These are phyloP conservation scores for Penicillium nucicola DNA, from an alignment of 495 filamentous ascomycete genomes.

Conservation along the genomic window DNA sequence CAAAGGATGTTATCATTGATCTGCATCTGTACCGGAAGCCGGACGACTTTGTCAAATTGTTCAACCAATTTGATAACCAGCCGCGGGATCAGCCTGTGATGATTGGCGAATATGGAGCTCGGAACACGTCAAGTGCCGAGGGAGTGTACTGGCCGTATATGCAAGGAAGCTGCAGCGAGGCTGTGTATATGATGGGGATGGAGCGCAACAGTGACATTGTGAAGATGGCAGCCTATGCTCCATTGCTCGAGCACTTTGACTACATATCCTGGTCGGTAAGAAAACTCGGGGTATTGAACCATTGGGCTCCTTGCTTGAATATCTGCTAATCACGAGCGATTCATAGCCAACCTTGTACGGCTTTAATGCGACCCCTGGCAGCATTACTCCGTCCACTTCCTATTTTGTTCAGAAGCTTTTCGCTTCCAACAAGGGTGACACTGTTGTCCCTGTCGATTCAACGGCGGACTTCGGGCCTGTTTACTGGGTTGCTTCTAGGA, in stretches of 20 bases:
- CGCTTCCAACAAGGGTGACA: constrained; percentile 50
- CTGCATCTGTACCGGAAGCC: constrained; percentile 50
- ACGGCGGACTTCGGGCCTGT: constrained; percentile 46
- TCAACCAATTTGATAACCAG: constrained; percentile 54
- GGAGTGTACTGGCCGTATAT: constrained; percentile 40
- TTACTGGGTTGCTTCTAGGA: constrained; percentile 56
- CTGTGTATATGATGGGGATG: constrained; percentile 63
- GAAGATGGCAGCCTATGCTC: constrained; percentile 51
- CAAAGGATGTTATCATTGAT: constrained; percentile 41
- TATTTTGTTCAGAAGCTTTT: constrained; percentile 46
- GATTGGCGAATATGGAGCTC: constrained; percentile 55
- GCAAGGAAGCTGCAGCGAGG: constrained; percentile 62
- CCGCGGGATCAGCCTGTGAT: constrained; percentile 42
- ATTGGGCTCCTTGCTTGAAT: neutral
- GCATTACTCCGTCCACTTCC: constrained; percentile 33
- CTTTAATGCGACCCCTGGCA: constrained; percentile 46
- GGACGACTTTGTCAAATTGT: constrained; percentile 47
- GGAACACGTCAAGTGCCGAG: constrained; percentile 42
- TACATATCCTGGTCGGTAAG: constrained; percentile 40
- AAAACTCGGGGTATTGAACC: neutral
- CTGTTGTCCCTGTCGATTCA: constrained; percentile 48
- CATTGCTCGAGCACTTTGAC: constrained; percentile 44
- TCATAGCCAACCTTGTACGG: constrained; percentile 33
- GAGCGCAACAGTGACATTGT: constrained; percentile 63
- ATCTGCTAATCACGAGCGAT: neutral